Conservation (phyloP, 345 rosid species). For the Syzygium grande region DNA sequence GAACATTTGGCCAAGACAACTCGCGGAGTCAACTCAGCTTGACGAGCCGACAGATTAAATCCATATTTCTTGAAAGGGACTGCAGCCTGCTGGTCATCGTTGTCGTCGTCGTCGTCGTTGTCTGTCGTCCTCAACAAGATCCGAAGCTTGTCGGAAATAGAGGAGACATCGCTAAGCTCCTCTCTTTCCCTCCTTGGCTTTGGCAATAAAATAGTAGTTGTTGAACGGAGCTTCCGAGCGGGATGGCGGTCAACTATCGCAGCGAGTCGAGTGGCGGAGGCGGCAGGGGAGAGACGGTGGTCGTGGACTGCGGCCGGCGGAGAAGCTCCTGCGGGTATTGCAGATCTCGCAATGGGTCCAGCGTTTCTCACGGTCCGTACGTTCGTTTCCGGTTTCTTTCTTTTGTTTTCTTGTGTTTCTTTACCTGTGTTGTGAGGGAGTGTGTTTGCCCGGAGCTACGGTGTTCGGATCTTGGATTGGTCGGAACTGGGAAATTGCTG, state of each 20-base stretch:
- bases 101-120: background rate
- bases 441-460: background rate
- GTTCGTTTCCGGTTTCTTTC: background rate
- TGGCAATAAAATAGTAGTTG: background rate
- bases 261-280: slow-evolving; percentile 54
- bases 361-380: slow-evolving; percentile 64
- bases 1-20: too few relatives aligned
- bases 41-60: background rate
- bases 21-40: too few relatives aligned
- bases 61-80: background rate
- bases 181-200: background rate
- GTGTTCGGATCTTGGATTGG: too few relatives aligned
- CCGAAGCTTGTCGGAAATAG: background rate
- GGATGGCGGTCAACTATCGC: slow-evolving; percentile 30
- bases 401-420: background rate
- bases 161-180: background rate
- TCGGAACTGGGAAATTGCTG: background rate
- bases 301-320: slow-evolving; percentile 47
- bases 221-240: background rate
- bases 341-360: slow-evolving; percentile 36
- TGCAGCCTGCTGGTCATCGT: background rate
- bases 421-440: background rate
- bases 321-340: slow-evolving; percentile 76
- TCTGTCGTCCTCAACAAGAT: background rate
- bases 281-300: slow-evolving; percentile 41